phyloP scores from a whole-genome alignment of 2,329 filamentous ascomycete genomes.

The Fusarium dimerum region DNA sequence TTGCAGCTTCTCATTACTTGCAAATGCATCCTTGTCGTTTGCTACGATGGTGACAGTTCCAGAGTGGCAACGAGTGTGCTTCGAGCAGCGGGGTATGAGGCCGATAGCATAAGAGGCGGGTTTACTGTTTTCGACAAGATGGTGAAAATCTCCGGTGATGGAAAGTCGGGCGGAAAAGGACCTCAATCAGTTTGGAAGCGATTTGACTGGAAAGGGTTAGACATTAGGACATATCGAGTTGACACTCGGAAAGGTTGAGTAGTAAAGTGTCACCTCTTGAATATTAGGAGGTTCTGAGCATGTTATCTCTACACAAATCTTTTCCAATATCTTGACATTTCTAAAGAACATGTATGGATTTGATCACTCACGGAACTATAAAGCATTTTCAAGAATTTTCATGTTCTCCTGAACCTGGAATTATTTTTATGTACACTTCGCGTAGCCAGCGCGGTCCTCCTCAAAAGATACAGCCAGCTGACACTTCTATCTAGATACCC shows the following conservation, averaged over 20 bases:
- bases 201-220: neutral
- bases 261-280: neutral
- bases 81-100: slow-evolving; percentile 49
- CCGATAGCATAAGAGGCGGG: slow-evolving; percentile 49
- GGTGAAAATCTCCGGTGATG: slow-evolving; percentile 5
- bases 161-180: neutral
- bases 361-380: no score
- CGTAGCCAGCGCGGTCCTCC: neutral
- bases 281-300: no score
- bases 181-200: neutral
- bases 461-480: neutral
- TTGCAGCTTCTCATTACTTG: slow-evolving; percentile 25
- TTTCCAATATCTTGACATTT: no score
- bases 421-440: neutral
- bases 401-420: neutral
- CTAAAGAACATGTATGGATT: no score
- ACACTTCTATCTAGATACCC: neutral
- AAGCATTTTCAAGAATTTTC: neutral
- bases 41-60: slow-evolving; percentile 56
- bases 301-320: no score
- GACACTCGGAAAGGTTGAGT: neutral
- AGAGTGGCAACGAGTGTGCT: slow-evolving; percentile 56
- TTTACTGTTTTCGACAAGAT: slow-evolving; percentile 43
- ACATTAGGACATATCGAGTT: neutral
- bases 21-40: slow-evolving; percentile 47